Evolutionary conservation across 2,329 filamentous ascomycete species (phyloP), one percentile per base, ranked within the genome.

Genomic region (Botrytis squamosa): DNA sequence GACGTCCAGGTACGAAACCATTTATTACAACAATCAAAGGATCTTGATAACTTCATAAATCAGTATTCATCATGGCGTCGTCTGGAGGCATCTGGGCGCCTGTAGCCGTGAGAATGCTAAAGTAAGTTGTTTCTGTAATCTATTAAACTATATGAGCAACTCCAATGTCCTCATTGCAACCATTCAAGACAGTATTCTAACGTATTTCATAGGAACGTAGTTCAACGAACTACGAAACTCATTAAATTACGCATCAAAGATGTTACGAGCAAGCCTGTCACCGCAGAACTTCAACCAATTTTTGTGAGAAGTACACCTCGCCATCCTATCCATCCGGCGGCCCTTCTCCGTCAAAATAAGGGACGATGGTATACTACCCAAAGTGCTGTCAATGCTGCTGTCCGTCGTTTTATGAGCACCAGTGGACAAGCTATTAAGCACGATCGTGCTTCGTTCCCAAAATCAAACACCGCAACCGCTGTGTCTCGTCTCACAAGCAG

Each of bases 401-500:
- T 86, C 70, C 81, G 83, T 78, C 72, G 83, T 77, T 74, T 78
- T 79, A 73, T 84, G 82, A 79, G 78, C 69, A 80, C 77, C 67
- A 77, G 73, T 9, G 71, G 82, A n/a, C 62, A 75, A 67, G 76
- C 73, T 33, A 81, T 82, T 44, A 86, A 84, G 77, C 85, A 85
- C 59, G 85, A 88, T 68, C 85, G 86, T 65, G 81, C 86, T 40
- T 84, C 85, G 1, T 88, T 88, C 69, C 87, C 87, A 49, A 85
- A 85, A 73, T 91, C 90, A 40, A 84, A 85, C 7, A 85, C 90
- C 72, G 86, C 85, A 38, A 83, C 84, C 29, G 86, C 87, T 33
- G 84, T 92, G 73, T 86, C 85, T 46, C 88, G 90, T 75, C 88
- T 92, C 74, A 90, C 93, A 25, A 90, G 90, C 42, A 90, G 93